Conservation (phyloP, 176 grass and related monocot species). For the Guadua angustifolia region DNA sequence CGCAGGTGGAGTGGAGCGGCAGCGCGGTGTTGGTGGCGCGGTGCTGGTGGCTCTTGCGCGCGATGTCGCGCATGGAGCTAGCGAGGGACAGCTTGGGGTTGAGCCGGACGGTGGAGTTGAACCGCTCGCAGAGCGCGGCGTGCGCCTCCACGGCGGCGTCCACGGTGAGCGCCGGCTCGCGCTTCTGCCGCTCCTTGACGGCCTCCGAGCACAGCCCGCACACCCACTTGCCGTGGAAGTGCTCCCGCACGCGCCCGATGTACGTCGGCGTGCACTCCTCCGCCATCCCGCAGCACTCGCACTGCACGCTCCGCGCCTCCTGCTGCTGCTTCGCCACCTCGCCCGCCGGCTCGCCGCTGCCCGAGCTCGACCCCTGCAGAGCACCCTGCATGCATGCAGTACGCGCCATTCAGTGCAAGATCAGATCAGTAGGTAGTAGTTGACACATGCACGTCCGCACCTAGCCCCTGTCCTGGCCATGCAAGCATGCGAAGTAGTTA, state of each 20-base stretch:
- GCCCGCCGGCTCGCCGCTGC: background rate
- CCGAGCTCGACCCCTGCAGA: background rate
- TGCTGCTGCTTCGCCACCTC: background rate
- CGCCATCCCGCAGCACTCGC: constrained; percentile 87
- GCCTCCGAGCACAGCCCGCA: constrained; percentile 88
- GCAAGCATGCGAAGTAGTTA: background rate
- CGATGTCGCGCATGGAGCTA: constrained; percentile 86
- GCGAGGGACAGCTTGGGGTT: constrained; percentile 86
- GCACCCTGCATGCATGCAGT: background rate
- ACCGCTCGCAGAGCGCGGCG: constrained; percentile 62
- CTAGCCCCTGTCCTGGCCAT: background rate
- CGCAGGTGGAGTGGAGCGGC: constrained; percentile 5
- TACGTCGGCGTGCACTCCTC: constrained; percentile 90
- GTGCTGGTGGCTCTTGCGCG: constrained; percentile 66
- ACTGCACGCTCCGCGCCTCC: constrained; percentile 55
- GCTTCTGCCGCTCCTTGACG: constrained; percentile 71
- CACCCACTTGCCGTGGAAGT: constrained; percentile 81
- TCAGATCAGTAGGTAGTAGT: background rate
- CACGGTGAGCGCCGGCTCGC: constrained; percentile 48
- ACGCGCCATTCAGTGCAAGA: background rate
- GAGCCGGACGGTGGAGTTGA: constrained; percentile 76
- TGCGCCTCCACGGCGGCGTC: constrained; percentile 62
- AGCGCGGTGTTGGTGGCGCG: constrained; percentile 25
- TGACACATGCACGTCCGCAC: background rate
- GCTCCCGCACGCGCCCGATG: constrained; percentile 70